Evolutionary conservation across 257 asterid species (phyloP).

Genomic region (Prunella vulgaris): DNA sequence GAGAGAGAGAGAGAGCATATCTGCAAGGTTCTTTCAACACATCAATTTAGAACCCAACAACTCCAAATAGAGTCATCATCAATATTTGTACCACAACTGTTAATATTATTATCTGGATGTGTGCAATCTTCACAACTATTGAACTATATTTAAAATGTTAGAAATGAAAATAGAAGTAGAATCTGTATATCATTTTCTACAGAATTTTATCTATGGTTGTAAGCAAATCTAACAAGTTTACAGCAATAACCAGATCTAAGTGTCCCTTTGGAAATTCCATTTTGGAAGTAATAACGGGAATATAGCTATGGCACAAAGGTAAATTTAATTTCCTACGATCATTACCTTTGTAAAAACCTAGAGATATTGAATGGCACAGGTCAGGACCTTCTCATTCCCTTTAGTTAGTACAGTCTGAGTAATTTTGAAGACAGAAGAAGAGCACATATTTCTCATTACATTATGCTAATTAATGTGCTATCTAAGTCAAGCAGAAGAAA

Average conservation of each 20-base stretch:
- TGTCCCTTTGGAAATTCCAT: background rate
- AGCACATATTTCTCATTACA: background rate
- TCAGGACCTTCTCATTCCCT: background rate
- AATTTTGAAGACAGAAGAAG: background rate
- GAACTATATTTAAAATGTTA: background rate
- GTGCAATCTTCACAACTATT: background rate
- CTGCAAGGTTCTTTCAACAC: background rate
- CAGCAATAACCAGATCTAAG: background rate
- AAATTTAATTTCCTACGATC: background rate
- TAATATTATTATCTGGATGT: background rate
- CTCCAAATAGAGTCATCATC: background rate
- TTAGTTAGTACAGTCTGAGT: background rate
- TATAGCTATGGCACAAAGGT: background rate
- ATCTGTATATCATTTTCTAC: background rate
- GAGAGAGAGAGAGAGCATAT: background rate
- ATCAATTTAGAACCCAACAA: constrained; percentile 8
- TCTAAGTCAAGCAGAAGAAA: background rate
- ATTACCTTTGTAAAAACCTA: constrained; percentile 8
- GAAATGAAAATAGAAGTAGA: constrained; percentile 1
- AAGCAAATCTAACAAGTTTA: background rate
- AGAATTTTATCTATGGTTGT: background rate
- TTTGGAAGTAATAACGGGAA: background rate
- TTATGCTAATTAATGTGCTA: background rate
- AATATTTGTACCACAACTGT: background rate
- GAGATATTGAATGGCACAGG: constrained; percentile 1